Evolutionary conservation across 1,139 yeast species (phyloP), one percentile per base, ranked within the genome.

Genomic region (Blastobotrys serpentis): DNA sequence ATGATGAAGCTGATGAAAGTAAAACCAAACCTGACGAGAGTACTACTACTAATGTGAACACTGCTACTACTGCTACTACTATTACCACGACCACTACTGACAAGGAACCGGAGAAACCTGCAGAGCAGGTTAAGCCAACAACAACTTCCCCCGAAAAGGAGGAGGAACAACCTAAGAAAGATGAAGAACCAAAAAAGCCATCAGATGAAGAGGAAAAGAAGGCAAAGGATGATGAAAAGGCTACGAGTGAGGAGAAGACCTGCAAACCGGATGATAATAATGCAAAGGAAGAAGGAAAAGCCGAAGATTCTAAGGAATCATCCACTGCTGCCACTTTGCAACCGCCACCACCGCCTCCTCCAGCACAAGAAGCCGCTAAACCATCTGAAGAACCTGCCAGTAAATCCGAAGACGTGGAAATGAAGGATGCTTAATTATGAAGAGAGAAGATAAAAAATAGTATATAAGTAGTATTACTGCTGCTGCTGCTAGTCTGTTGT

Each of bases 361-460:
- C 40, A 26, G 40, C 22, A 14, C n/a, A n/a, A n/a, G 43, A 26
- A 13, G 16, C 42, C n/a, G 40, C 46, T 42, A 48, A 47, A n/a
- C 6, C 32, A 23, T 11, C 44, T 34, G 29, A 43, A 14, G 29
- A n/a, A 17, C 10, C 26, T 23, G 26, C 26, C 10, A 10, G 10
- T 17, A 45, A 49, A 43, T 43, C 43, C 23, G 43, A 44, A 25
- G 54, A 51, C 32, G 51, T 51, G 41, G 54, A 46, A 23, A 51
- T 51, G 54, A 49, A 51, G 29, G 54, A 51, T 43, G 52, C 47
- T 21, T 37, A 39, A n/a, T n/a, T n/a, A n/a, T n/a, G n/a, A n/a
- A n/a, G n/a, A n/a, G n/a, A n/a, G n/a, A n/a, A n/a, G 42, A 39
- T 32, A 17, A 7, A 7, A 16, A n/a, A 41, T 38, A 38, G 21